Percentiles rank a stretch among this genome's conserved stretches.
These are phyloP conservation scores for Aurinia saxatilis DNA, from an alignment of 345 rosid genomes.

Conservation along the genomic window DNA sequence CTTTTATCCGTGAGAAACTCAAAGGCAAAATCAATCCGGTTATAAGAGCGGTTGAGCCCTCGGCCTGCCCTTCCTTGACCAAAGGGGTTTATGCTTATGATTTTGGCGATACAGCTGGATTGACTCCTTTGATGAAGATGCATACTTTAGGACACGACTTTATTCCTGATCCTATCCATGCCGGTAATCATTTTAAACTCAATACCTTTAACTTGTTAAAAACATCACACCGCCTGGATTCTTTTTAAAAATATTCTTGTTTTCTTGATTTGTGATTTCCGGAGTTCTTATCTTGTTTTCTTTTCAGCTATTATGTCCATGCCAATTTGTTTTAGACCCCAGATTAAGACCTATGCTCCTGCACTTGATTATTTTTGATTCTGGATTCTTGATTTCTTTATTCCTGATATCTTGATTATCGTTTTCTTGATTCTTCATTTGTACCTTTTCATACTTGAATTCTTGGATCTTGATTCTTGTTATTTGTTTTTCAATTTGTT, in stretches of 20 bases:
- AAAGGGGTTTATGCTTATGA: constrained; percentile 90
- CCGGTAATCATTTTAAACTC: no score
- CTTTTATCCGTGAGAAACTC: constrained; percentile 87
- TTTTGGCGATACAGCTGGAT: constrained; percentile 77
- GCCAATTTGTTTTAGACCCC: no score
- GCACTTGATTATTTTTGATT: background rate
- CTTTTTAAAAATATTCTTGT: background rate
- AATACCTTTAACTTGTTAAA: background rate
- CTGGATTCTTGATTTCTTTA: background rate
- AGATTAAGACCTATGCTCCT: no score
- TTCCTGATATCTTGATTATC: background rate
- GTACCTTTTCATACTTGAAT: background rate
- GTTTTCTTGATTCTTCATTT: background rate
- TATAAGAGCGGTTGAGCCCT: constrained; percentile 78
- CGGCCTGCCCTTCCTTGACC: constrained; percentile 87
- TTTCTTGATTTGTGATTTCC: background rate
- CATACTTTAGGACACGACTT: constrained; percentile 96
- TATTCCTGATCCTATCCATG: constrained; percentile 96
- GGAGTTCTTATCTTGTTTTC: background rate
- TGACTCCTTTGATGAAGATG: constrained; percentile 99
- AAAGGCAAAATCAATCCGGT: constrained; percentile 72
- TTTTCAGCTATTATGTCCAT: no score
- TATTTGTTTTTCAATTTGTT: no score
- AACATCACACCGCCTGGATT: background rate
- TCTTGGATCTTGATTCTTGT: background rate